phyloP scores from a whole-genome alignment of 1,284 basidiomycete species.

The Blastosporella zonata region DNA sequence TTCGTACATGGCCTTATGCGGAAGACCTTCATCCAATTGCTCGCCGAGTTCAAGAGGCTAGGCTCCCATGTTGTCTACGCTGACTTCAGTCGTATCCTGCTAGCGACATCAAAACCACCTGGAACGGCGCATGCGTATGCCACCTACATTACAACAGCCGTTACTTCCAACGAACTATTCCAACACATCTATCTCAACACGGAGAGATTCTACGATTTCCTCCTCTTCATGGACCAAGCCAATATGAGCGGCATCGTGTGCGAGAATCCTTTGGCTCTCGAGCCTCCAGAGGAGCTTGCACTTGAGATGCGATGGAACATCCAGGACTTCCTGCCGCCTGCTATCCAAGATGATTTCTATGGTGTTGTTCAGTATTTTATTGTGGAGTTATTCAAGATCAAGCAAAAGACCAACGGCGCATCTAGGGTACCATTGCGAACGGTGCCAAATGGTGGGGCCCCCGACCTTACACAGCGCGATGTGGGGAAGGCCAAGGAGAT shows the following conservation, averaged over 20 bases:
- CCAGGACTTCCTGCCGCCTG: conserved; percentile 83
- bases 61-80: conserved; percentile 94
- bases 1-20: conserved; percentile 97
- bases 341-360: conserved; percentile 80
- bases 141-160: conserved; percentile 90
- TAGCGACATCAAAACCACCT: conserved; percentile 94
- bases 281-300: conserved; percentile 62
- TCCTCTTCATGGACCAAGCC: conserved; percentile 94
- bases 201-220: conserved; percentile 90
- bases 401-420: conserved; percentile 59
- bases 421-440: conserved; percentile 73
- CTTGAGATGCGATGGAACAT: conserved; percentile 98
- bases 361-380: conserved; percentile 81
- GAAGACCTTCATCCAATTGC: conserved; percentile 95
- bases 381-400: conserved; percentile 79
- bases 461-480: conserved; percentile 66
- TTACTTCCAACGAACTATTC: conserved; percentile 94
- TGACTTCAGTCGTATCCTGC: conserved; percentile 89
- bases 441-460: conserved; percentile 64
- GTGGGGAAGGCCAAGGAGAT: conserved; percentile 68
- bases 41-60: conserved; percentile 95
- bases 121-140: conserved; percentile 95
- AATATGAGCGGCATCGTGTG: conserved; percentile 93
- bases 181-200: conserved; percentile 89
- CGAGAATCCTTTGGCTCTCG: conserved; percentile 66